These are phyloP conservation scores for Mortierella alpina DNA, from an alignment of 192 early-diverging fungal genomes.

Conservation along the genomic window DNA sequence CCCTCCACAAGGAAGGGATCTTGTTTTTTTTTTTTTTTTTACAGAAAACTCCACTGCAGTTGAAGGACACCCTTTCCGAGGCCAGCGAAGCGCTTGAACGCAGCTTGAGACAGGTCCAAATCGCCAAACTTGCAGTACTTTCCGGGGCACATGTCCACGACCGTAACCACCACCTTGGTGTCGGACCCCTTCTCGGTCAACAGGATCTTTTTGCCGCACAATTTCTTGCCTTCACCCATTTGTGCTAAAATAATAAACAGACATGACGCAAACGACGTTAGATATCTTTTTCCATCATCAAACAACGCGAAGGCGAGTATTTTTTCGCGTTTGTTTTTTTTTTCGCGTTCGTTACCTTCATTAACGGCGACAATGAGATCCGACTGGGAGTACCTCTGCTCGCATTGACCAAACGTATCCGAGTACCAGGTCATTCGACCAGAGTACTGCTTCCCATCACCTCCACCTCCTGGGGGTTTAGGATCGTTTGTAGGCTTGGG, in stretches of 20 bases:
- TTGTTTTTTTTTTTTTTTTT: not conserved
- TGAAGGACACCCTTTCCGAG: slow-evolving; percentile 23
- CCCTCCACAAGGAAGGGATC: not conserved
- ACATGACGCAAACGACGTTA: not conserved
- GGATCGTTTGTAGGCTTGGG: not conserved
- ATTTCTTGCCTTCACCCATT: slow-evolving; percentile 39
- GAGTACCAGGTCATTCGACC: slow-evolving; percentile 52
- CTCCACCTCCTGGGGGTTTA: slow-evolving; percentile 3
- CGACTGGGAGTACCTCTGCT: slow-evolving; percentile 40
- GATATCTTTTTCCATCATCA: not conserved
- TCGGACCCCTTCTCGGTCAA: slow-evolving; percentile 31
- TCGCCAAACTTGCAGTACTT: slow-evolving; percentile 39
- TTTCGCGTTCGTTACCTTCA: slow-evolving; percentile 18
- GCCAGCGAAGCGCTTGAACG: slow-evolving; percentile 44
- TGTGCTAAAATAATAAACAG: slow-evolving; percentile 12
- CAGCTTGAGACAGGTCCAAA: slow-evolving; percentile 36
- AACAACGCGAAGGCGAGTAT: not conserved
- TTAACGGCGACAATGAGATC: slow-evolving; percentile 52
- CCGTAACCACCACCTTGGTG: slow-evolving; percentile 32
- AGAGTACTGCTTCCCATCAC: slow-evolving; percentile 10
- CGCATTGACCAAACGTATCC: slow-evolving; percentile 47
- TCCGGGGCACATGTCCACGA: slow-evolving; percentile 50
- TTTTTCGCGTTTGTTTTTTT: not conserved
- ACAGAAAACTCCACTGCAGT: slow-evolving; percentile 35
- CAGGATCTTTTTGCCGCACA: slow-evolving; percentile 44